phyloP scores from a whole-genome alignment of 2,329 filamentous ascomycete species.

The Paraconiothyrium sp. region DNA sequence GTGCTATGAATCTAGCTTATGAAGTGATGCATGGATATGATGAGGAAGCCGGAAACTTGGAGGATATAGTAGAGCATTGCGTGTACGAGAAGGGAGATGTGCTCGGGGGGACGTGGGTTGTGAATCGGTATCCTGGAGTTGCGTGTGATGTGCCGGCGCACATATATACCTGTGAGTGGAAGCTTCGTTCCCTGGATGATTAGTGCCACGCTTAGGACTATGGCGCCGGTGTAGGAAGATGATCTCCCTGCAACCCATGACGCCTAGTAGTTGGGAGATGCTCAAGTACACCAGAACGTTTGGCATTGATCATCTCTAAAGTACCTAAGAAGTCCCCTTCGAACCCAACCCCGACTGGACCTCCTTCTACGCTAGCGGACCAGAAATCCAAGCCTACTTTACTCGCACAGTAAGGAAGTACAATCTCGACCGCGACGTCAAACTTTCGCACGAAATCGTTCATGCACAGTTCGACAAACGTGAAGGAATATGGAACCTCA shows the following conservation, averaged over 20 bases:
- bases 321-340: conserved; percentile 41
- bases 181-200: too few species aligned
- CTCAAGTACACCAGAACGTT: not conserved
- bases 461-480: conserved; percentile 49
- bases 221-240: too few species aligned
- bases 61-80: conserved; percentile 35
- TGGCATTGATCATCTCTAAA: not conserved
- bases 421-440: conserved; percentile 14
- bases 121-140: conserved; percentile 54
- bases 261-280: not conserved
- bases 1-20: conserved; percentile 52
- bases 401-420: conserved; percentile 46
- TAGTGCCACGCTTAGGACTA: too few species aligned
- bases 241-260: not conserved
- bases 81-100: conserved; percentile 46
- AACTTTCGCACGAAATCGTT: conserved; percentile 48
- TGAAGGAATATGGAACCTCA: conserved; percentile 24
- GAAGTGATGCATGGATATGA: conserved; percentile 47
- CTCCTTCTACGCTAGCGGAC: conserved; percentile 48
- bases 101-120: conserved; percentile 50
- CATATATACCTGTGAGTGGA: conserved; percentile 33
- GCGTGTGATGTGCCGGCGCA: conserved; percentile 46
- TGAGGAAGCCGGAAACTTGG: conserved; percentile 29
- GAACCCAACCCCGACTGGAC: conserved; percentile 54
- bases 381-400: conserved; percentile 54